These are phyloP conservation scores for Aschersonia sp. DNA, from an alignment of 2,329 filamentous ascomycete genomes.

Conservation along the genomic window DNA sequence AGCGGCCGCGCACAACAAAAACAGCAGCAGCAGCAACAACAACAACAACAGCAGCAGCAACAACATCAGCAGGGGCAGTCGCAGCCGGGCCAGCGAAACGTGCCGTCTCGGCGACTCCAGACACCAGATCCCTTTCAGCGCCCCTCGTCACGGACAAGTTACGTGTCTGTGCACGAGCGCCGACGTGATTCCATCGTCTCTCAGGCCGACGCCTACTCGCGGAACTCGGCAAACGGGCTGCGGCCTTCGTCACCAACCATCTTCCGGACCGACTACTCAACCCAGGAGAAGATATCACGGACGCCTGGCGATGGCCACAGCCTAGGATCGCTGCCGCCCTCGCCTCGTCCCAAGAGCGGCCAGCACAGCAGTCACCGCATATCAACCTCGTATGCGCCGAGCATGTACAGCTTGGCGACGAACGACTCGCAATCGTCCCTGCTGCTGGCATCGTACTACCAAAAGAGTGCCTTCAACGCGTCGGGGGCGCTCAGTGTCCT, in stretches of 20 bases:
- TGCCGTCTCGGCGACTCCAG: constrained; percentile 3
- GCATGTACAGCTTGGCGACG: constrained; percentile 45
- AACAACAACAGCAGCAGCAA: neutral
- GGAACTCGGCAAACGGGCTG: constrained; percentile 29
- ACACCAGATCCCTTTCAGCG: constrained; percentile 17
- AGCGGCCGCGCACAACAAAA: constrained; percentile 2
- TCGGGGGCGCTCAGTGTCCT: constrained; percentile 33
- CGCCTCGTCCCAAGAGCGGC: constrained; percentile 6
- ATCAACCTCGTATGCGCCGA: constrained; percentile 25
- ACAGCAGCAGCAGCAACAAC: neutral
- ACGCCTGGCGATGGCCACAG: constrained; percentile 6
- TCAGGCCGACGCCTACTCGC: constrained; percentile 38
- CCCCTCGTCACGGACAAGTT: constrained; percentile 30
- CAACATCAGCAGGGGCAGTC: neutral
- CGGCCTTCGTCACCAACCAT: constrained; percentile 29
- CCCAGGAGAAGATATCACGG: constrained; percentile 10
- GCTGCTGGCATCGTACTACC: constrained; percentile 31
- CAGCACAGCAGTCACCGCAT: constrained; percentile 8
- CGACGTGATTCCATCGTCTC: constrained; percentile 40
- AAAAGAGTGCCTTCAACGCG: constrained; percentile 32
- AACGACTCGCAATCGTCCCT: constrained; percentile 41
- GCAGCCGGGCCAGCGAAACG: constrained; percentile 2
- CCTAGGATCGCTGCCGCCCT: constrained; percentile 8
- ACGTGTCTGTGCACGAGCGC: constrained; percentile 34
- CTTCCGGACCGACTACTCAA: constrained; percentile 10